Evolutionary conservation across 2,329 filamentous ascomycete genomes (phyloP).

Genomic region (Zasmidium angulare): DNA sequence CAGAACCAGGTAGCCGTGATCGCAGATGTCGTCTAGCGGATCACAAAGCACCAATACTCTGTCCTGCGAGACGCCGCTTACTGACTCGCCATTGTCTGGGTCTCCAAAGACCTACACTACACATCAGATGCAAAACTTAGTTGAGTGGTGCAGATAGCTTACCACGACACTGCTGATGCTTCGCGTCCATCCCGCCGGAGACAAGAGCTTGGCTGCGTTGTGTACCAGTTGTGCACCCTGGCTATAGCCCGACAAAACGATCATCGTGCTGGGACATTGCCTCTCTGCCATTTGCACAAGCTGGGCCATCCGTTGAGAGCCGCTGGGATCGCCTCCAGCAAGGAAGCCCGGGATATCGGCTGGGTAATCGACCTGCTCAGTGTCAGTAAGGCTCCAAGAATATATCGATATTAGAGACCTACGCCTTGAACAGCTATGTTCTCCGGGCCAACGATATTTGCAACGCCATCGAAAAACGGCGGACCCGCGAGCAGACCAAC

Average conservation of each 20-base stretch:
- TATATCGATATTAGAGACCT: neutral
- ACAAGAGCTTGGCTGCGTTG: conserved; percentile 12
- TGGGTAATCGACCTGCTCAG: conserved; percentile 7
- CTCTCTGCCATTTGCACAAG: conserved; percentile 16
- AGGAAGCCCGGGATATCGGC: conserved; percentile 10
- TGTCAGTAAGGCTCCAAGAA: neutral
- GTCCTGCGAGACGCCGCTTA: conserved; percentile 33
- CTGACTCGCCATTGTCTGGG: conserved; percentile 36
- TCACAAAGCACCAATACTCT: conserved; percentile 39
- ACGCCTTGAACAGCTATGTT: conserved; percentile 56
- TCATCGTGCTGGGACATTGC: conserved; percentile 24
- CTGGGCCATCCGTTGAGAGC: conserved; percentile 20
- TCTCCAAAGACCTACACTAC: conserved; percentile 37
- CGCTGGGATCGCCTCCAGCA: conserved; percentile 16
- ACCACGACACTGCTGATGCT: conserved; percentile 19
- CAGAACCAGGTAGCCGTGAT: conserved; percentile 31
- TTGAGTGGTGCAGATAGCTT: conserved; percentile 1
- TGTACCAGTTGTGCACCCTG: conserved; percentile 25
- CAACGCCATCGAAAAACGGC: conserved; percentile 45
- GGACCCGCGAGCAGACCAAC: conserved; percentile 54
- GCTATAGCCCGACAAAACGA: conserved; percentile 26
- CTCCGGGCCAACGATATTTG: conserved; percentile 36
- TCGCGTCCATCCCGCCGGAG: neutral
- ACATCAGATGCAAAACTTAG: conserved; percentile 8
- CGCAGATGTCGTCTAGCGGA: conserved; percentile 37